A percentile compares a stretch with the other conserved stretches of the same genome.
Conservation (phyloP, 768 basidiomycete genomes). For the Mycena indigotica region DNA sequence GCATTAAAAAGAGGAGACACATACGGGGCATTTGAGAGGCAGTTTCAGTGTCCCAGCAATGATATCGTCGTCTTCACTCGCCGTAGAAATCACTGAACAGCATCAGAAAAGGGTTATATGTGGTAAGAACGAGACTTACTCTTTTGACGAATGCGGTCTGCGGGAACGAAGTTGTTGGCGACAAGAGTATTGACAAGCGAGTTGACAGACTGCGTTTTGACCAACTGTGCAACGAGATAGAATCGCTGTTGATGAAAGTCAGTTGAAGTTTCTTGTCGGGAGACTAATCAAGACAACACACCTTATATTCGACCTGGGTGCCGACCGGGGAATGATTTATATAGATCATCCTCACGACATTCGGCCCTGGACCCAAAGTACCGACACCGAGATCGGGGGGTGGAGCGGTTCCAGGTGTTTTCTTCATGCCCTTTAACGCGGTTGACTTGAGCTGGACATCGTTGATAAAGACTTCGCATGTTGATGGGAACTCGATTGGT, state of each 20-base stretch:
- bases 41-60: conserved; percentile 66
- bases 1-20: conserved; percentile 25
- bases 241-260: conserved; percentile 68
- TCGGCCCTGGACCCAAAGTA: conserved; percentile 29
- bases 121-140: conserved; percentile 42
- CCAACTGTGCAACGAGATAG: conserved; percentile 62
- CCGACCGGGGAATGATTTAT: conserved; percentile 45
- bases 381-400: conserved; percentile 45
- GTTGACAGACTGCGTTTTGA: conserved; percentile 56
- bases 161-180: conserved; percentile 52
- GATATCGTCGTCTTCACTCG: conserved; percentile 69
- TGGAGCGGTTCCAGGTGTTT: conserved; percentile 69
- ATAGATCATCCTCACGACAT: conserved; percentile 62
- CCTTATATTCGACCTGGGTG: conserved; percentile 41
- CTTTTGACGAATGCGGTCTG: conserved; percentile 49
- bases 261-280: too few relatives aligned
- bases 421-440: conserved; percentile 69
- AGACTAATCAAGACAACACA: too few relatives aligned
- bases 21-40: conserved; percentile 71
- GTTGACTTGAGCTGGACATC: conserved; percentile 42
- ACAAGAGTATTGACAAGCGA: conserved; percentile 56
- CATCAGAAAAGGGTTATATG: not conserved
- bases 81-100: conserved; percentile 39
- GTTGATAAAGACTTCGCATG: conserved; percentile 67
- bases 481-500: conserved; percentile 66